Evolutionary conservation across 495 filamentous ascomycete species (phyloP).

Genomic region (Beverwykella pulmonaria): DNA sequence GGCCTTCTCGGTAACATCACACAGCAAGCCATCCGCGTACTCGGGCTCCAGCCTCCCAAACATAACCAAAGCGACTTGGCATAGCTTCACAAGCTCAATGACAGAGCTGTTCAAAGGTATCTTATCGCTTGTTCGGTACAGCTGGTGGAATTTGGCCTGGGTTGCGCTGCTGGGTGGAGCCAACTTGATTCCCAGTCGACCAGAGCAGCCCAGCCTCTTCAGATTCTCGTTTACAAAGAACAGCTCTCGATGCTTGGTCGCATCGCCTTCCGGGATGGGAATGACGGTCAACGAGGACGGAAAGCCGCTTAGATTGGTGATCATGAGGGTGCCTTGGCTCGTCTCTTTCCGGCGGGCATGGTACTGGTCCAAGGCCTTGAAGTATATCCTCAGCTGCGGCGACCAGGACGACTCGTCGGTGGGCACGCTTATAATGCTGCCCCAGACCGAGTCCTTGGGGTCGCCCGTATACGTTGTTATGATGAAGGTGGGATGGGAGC

Average conservation of each 20-base stretch:
- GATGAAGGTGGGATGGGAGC: constrained; percentile 84
- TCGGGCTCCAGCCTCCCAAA: constrained; percentile 87
- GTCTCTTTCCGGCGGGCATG: constrained; percentile 84
- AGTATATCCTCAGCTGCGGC: constrained; percentile 74
- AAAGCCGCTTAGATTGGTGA: constrained; percentile 89
- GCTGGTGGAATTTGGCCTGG: constrained; percentile 85
- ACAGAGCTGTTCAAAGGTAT: constrained; percentile 76
- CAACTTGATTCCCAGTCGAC: constrained; percentile 81
- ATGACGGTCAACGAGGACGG: constrained; percentile 89
- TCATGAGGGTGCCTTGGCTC: constrained; percentile 79
- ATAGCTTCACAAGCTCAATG: constrained; percentile 86
- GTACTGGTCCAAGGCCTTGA: constrained; percentile 79
- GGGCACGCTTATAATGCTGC: constrained; percentile 82
- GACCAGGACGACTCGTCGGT: constrained; percentile 82
- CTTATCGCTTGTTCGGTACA: constrained; percentile 83
- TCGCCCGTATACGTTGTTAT: constrained; percentile 95
- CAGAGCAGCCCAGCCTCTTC: constrained; percentile 89
- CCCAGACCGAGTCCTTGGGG: constrained; percentile 70
- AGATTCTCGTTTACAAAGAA: constrained; percentile 96
- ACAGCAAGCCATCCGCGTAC: constrained; percentile 90
- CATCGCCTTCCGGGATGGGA: constrained; percentile 81
- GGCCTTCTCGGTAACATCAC: constrained; percentile 87
- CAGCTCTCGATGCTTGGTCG: constrained; percentile 74
- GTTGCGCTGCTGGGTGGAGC: constrained; percentile 75
- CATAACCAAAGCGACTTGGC: constrained; percentile 82